Percentiles rank a stretch among this genome's conserved stretches.
Evolutionary conservation across 306 rosid genomes (phyloP).

Genomic region (Morella rubra): DNA sequence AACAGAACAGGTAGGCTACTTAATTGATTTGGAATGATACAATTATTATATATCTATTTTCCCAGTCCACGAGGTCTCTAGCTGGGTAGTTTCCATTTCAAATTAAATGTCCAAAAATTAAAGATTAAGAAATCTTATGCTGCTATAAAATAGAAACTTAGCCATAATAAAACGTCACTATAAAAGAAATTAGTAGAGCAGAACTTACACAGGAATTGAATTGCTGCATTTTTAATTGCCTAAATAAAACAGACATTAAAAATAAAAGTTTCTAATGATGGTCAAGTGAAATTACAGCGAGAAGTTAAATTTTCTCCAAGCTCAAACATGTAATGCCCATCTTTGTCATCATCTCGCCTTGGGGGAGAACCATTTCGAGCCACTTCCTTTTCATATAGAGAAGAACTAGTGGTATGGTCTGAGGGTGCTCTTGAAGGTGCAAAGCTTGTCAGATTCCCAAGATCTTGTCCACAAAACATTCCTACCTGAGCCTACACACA

Average conservation of each 20-base stretch:
- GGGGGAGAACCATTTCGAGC: conserved; percentile 98
- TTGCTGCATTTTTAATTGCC: not conserved
- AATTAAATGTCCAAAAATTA: too few relatives aligned
- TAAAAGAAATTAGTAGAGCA: not conserved
- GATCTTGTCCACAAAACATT: conserved; percentile 93
- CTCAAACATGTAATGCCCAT: conserved; percentile 98
- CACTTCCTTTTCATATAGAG: conserved; percentile 69
- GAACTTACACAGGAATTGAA: not conserved
- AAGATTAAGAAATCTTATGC: not conserved
- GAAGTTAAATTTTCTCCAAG: conserved; percentile 97
- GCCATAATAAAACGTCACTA: not conserved
- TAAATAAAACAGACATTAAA: conserved; percentile 3
- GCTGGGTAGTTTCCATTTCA: too few relatives aligned
- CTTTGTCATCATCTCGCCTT: conserved; percentile 97
- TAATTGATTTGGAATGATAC: not conserved
- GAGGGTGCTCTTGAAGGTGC: conserved; percentile 72
- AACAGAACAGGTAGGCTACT: not conserved
- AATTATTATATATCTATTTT: too few relatives aligned
- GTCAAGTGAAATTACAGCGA: conserved; percentile 94
- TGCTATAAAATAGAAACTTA: not conserved
- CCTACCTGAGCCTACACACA: conserved; percentile 99
- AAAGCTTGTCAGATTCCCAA: conserved; percentile 84
- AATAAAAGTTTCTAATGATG: conserved; percentile 42
- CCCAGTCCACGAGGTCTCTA: too few relatives aligned
- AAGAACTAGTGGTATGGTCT: conserved; percentile 57